Percentiles rank a stretch among this genome's conserved stretches.
These are phyloP conservation scores for Chaetomium fimeti DNA, from an alignment of 495 filamentous ascomycete species.

Conservation along the genomic window DNA sequence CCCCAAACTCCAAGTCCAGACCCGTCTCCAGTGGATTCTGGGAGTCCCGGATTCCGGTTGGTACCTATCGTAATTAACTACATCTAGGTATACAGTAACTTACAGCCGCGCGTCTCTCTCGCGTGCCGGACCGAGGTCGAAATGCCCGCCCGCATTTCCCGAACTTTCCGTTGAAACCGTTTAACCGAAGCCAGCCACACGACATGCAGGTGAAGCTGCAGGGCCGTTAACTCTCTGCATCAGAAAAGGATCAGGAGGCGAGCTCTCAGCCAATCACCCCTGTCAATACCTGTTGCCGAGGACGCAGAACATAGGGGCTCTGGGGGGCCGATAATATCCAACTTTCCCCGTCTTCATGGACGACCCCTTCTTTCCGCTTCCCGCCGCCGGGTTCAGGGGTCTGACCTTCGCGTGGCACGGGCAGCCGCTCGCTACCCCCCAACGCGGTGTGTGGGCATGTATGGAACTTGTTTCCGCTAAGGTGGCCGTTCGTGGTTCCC, in stretches of 20 bases:
- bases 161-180: neutral
- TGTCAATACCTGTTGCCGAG: neutral
- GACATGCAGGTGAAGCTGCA: slow-evolving; percentile 12
- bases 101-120: neutral
- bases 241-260: slow-evolving; percentile 5
- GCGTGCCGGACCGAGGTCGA: neutral
- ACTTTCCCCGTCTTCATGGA: neutral
- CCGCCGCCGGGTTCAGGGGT: neutral
- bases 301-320: slow-evolving; percentile 5
- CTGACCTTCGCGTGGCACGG: slow-evolving; percentile 5
- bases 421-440: neutral
- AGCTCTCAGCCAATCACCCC: neutral
- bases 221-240: neutral
- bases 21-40: too few species aligned
- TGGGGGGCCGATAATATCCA: neutral
- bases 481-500: neutral
- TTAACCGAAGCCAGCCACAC: slow-evolving; percentile 12
- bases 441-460: slow-evolving; percentile 1
- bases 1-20: too few species aligned
- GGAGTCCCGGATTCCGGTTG: neutral
- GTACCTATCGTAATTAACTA: too few species aligned
- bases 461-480: slow-evolving; percentile 9
- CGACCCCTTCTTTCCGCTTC: neutral
- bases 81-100: too few species aligned
- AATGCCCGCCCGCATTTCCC: neutral